Base-by-base conservation (phyloP, 1,284 basidiomycete species). In the Austroboletus novae-zelandiae region DNA sequence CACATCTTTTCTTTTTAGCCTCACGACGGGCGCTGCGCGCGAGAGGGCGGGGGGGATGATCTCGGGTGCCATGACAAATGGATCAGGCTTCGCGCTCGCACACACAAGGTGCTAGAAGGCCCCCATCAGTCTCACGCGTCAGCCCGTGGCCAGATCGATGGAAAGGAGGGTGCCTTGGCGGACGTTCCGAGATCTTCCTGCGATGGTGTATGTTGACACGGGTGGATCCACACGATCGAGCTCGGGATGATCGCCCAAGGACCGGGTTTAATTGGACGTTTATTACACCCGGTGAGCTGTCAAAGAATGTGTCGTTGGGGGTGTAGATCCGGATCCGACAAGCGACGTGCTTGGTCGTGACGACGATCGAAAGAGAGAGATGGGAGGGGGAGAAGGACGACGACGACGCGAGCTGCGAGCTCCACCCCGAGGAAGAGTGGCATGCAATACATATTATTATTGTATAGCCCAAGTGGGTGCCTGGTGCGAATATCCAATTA, bases 181-280 rank as follows among this genome's bases (percentile, higher is more conserved):
- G 37, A 23, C 15, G 31, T 18, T 34, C 32, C 35, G 39, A 17
- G 10, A 14, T 39, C 34, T 18, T 17, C 31, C 13, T n/a, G 31
- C 14, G 31, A 44, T 37, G 5, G 29, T n/a, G 44, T 27, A 39
- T 23, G 40, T 30, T 27, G 3, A 13, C 5, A 32, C 18, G 7
- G 27, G 41, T 32, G 43, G 59, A 60, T 59, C 39, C 61, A 43
- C 45, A 47, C 59, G 36, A 57, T 39, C 20, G 8, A 20, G 10
- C 18, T 20, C 30, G 47, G 50, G 40, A 41, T 41, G 40, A 41
- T 41, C 40, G 40, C 15, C 40, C 40, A 27, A 15, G 39, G 11
- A 3, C 20, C 15, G 4, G 10, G 15, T 41, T 41, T 58, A 5
- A 23, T 23, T 23, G 20, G 20, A 48, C 60, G 55, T 58, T 29